Conservation (phyloP, 2,329 filamentous ascomycete genomes). For the Curvularia verruculosa region DNA sequence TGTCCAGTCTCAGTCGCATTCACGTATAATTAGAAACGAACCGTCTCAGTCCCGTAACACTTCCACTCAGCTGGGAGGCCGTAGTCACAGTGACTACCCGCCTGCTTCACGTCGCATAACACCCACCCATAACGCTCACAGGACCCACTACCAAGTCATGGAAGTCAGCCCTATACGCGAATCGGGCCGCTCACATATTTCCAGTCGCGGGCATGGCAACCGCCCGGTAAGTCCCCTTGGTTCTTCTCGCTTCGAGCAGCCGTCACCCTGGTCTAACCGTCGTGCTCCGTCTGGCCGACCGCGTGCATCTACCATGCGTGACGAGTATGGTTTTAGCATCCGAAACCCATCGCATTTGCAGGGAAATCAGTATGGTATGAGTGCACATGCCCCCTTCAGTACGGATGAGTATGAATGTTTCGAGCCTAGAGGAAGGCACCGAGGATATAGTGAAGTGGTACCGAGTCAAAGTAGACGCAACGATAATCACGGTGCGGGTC, state of each 20-base stretch:
- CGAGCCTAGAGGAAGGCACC: background rate
- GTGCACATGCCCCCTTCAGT: background rate
- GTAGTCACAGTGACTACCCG: background rate
- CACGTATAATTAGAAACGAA: background rate
- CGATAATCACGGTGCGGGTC: background rate
- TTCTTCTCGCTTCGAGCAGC: conserved; percentile 1
- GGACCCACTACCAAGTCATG: background rate
- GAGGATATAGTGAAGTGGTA: background rate
- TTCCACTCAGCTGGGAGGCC: background rate
- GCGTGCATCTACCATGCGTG: background rate
- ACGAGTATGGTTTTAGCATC: background rate
- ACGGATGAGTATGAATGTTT: background rate
- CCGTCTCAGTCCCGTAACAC: background rate
- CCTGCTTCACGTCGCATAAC: background rate
- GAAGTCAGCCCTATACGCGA: background rate
- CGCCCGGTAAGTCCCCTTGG: background rate
- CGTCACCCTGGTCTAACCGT: background rate
- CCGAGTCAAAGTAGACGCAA: background rate
- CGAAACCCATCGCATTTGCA: background rate
- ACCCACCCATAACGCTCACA: background rate
- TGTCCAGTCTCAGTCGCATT: background rate
- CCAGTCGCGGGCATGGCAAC: background rate
- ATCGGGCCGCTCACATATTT: background rate
- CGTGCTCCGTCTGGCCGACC: background rate
- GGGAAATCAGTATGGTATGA: background rate